These are phyloP conservation scores for Physaria fendleri DNA, from an alignment of 345 rosid genomes.

Conservation along the genomic window DNA sequence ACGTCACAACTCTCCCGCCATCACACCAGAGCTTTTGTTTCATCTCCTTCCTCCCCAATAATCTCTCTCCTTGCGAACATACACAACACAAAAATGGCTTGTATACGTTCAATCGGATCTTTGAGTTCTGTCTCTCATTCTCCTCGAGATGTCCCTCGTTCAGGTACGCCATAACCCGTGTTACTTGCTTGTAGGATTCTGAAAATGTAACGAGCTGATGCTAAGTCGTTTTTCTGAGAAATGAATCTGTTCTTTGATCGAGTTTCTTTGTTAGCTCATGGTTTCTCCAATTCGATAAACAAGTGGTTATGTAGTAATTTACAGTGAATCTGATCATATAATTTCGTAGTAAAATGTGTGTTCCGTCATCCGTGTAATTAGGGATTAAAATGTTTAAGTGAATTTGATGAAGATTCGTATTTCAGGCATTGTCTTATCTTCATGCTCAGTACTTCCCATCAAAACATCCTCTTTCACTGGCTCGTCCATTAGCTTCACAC, in stretches of 20 bases:
- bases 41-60: slow-evolving; percentile 20
- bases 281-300: not conserved
- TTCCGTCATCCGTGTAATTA: not conserved
- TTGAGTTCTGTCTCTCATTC: not conserved
- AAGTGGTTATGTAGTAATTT: not conserved
- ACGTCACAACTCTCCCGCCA: slow-evolving; percentile 34
- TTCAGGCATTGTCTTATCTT: slow-evolving; percentile 31
- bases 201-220: too few relatives aligned
- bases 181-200: too few relatives aligned
- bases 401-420: not conserved
- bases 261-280: not conserved
- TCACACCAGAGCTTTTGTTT: slow-evolving; percentile 23
- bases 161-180: slow-evolving; percentile 18
- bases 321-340: not conserved
- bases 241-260: too few relatives aligned
- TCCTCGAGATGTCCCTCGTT: slow-evolving; percentile 13
- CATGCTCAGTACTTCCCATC: slow-evolving; percentile 34
- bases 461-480: slow-evolving; percentile 43
- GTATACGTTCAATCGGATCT: slow-evolving; percentile 22
- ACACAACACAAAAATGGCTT: slow-evolving; percentile 20
- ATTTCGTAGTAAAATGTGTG: too few relatives aligned
- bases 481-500: slow-evolving; percentile 33
- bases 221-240: too few relatives aligned
- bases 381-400: slow-evolving; percentile 7
- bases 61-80: not conserved